These are phyloP conservation scores for Porphyra umbilicalis DNA, from an alignment of 31 red algal genomes.

Conservation along the genomic window DNA sequence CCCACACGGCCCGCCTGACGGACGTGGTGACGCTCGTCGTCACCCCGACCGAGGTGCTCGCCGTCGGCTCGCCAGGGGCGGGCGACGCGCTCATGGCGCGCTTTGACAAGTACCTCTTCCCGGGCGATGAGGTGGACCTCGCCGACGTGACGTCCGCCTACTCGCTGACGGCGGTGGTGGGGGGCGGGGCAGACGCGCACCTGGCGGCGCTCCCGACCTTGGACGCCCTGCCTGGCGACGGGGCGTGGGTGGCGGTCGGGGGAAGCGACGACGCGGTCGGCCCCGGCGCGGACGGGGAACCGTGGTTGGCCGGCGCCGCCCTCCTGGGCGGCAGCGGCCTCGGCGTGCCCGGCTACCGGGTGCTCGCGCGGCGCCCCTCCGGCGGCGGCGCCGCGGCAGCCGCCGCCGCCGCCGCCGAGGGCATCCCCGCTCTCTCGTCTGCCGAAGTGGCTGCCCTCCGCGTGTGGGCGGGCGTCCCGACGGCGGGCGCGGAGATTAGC, in stretches of 20 bases:
- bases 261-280: background rate
- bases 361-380: background rate
- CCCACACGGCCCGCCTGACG: slow-evolving; percentile 11
- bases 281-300: slow-evolving; percentile 3
- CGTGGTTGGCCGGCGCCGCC: background rate
- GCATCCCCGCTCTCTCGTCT: background rate
- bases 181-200: background rate
- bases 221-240: slow-evolving; percentile 1
- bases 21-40: slow-evolving; percentile 25
- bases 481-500: slow-evolving; percentile 12
- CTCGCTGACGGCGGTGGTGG: slow-evolving; percentile 1
- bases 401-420: background rate
- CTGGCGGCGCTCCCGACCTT: background rate
- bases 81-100: slow-evolving; percentile 3
- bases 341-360: background rate
- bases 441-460: slow-evolving; percentile 1
- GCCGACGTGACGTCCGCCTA: slow-evolving; percentile 2
- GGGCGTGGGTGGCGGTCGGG: background rate
- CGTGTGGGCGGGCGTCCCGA: slow-evolving; percentile 18
- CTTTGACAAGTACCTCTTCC: slow-evolving; percentile 36
- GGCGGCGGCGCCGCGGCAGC: background rate
- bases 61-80: slow-evolving; percentile 8
- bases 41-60: slow-evolving; percentile 1
- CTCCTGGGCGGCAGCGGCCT: background rate
- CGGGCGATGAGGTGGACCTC: slow-evolving; percentile 12